Conservation (phyloP, 805 yeast species). For the Nakazawaea siamensis region DNA sequence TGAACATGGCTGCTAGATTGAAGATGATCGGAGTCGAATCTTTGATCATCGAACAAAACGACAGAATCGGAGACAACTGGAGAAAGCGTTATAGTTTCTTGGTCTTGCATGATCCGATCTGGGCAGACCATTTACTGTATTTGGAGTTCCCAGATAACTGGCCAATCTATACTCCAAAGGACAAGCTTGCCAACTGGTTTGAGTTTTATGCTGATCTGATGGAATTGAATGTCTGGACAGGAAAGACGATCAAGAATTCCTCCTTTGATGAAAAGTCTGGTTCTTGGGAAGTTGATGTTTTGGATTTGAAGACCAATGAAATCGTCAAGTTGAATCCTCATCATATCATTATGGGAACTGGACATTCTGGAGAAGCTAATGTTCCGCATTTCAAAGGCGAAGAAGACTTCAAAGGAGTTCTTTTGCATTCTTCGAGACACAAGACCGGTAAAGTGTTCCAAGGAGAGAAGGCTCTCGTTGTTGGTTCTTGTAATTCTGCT, state of each 20-base stretch:
- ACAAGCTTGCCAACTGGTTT: constrained; percentile 34
- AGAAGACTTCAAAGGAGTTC: constrained; percentile 27
- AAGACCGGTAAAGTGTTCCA: constrained; percentile 30
- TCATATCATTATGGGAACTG: constrained; percentile 35
- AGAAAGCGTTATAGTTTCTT: constrained; percentile 34
- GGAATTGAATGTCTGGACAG: constrained; percentile 31
- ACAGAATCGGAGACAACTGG: constrained; percentile 38
- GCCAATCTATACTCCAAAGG: constrained; percentile 37
- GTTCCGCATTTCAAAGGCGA: constrained; percentile 31
- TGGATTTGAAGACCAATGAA: constrained; percentile 20
- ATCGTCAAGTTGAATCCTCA: constrained; percentile 21
- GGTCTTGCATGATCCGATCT: constrained; percentile 37
- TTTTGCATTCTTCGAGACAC: constrained; percentile 34
- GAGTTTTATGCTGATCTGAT: constrained; percentile 31
- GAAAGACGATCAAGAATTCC: constrained; percentile 22
- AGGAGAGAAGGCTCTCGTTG: constrained; percentile 35
- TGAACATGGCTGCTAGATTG: constrained; percentile 33
- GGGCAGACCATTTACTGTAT: constrained; percentile 33
- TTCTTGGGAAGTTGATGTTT: constrained; percentile 26
- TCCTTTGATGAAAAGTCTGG: constrained; percentile 20
- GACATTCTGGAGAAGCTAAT: constrained; percentile 38
- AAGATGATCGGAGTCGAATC: constrained; percentile 31
- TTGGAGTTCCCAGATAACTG: constrained; percentile 29
- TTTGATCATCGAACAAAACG: constrained; percentile 29
- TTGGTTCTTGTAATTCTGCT: constrained; percentile 38